These are phyloP conservation scores for Xylariaceae sp. DNA, from an alignment of 2,329 filamentous ascomycete species.

Conservation along the genomic window DNA sequence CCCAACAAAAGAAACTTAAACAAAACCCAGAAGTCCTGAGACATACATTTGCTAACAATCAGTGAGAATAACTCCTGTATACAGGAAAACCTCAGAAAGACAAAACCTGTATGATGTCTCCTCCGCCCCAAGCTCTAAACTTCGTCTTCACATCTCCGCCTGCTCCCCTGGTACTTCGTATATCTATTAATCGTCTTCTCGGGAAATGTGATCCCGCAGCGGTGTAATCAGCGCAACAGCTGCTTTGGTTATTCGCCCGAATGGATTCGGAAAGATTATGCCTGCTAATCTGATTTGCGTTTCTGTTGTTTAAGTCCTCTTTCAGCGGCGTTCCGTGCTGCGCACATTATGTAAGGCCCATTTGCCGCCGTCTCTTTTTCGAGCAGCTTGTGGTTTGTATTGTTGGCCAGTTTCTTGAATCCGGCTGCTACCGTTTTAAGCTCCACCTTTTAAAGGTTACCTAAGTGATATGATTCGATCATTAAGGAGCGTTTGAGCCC, in stretches of 20 bases:
- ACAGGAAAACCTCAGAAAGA: background rate
- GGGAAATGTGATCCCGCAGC: no score
- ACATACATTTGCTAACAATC: background rate
- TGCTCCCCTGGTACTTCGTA: background rate
- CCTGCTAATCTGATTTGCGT: background rate
- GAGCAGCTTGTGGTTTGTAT: background rate
- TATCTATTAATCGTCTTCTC: background rate
- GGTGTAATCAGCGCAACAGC: no score
- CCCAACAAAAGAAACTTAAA: no score
- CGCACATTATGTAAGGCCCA: background rate
- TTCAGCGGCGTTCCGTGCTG: background rate
- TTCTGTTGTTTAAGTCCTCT: background rate
- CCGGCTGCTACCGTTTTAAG: background rate
- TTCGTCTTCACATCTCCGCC: background rate
- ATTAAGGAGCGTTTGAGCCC: no score
- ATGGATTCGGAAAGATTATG: background rate
- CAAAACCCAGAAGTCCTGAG: background rate
- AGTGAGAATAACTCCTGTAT: background rate
- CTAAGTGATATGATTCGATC: background rate
- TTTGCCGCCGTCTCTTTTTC: background rate
- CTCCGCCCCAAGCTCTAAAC: background rate
- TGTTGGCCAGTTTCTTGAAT: background rate
- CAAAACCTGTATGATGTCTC: background rate
- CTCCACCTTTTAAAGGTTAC: background rate
- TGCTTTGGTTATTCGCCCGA: no score